Conservation (phyloP, 768 basidiomycete genomes). For the Steccherinum ochraceum region DNA sequence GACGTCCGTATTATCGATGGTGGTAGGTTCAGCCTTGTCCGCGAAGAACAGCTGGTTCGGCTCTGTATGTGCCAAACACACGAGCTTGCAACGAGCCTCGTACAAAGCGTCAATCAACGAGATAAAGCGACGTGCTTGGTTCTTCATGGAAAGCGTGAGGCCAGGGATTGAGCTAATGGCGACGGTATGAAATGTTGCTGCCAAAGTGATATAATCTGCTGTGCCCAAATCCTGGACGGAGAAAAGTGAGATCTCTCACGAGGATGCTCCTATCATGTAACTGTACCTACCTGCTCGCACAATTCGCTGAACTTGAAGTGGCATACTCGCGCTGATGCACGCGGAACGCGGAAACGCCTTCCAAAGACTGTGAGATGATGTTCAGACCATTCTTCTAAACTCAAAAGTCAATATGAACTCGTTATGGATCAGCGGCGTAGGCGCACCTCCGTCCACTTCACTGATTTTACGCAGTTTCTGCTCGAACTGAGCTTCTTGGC, state of each 20-base stretch:
- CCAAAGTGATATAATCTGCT: slow-evolving; percentile 52
- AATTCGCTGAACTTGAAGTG: slow-evolving; percentile 45
- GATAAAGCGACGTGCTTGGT: slow-evolving; percentile 54
- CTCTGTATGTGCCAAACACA: slow-evolving; percentile 33
- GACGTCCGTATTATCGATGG: slow-evolving; percentile 20
- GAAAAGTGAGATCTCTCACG: neutral
- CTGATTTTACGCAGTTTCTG: slow-evolving; percentile 1
- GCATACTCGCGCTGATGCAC: slow-evolving; percentile 32
- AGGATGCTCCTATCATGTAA: no score
- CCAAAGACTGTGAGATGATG: slow-evolving; percentile 41
- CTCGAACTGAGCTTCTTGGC: slow-evolving; percentile 19
- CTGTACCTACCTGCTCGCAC: slow-evolving; percentile 31
- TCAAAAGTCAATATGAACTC: neutral
- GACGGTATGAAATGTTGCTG: slow-evolving; percentile 42
- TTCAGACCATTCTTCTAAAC: slow-evolving; percentile 6
- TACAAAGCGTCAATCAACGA: slow-evolving; percentile 57
- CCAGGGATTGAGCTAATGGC: slow-evolving; percentile 44
- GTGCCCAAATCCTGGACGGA: slow-evolving; percentile 37
- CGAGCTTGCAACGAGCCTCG: slow-evolving; percentile 32
- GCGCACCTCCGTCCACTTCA: neutral
- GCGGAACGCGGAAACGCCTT: slow-evolving; percentile 36
- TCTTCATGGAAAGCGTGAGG: slow-evolving; percentile 43
- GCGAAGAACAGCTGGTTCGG: slow-evolving; percentile 50
- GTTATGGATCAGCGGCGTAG: neutral
- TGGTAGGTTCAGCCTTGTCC: slow-evolving; percentile 22